Percentiles rank a stretch among this genome's conserved stretches.
Conservation (phyloP, 2,329 filamentous ascomycete species). For the Epichloe festucae region DNA sequence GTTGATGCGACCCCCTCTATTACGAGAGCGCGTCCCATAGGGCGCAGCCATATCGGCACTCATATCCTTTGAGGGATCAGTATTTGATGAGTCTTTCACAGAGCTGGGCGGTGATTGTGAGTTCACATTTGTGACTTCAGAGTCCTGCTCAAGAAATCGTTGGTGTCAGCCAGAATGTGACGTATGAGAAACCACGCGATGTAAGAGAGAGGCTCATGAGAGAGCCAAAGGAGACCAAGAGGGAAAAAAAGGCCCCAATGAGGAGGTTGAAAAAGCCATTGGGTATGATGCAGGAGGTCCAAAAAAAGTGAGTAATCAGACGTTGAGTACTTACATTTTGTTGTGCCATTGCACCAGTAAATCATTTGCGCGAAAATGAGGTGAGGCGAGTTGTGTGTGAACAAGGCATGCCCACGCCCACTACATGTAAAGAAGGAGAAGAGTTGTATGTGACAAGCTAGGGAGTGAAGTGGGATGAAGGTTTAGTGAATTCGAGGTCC, state of each 20-base stretch:
- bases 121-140: slow-evolving; percentile 21
- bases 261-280: slow-evolving; percentile 1
- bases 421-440: slow-evolving; percentile 7
- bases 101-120: slow-evolving; percentile 21
- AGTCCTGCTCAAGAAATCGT: slow-evolving; percentile 16
- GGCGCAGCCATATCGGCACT: slow-evolving; percentile 45
- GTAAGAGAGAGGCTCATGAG: background rate
- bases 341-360: slow-evolving; percentile 25
- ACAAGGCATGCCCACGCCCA: slow-evolving; percentile 16
- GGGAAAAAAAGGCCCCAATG: background rate
- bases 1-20: slow-evolving; percentile 78
- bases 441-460: background rate
- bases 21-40: slow-evolving; percentile 90
- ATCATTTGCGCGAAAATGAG: slow-evolving; percentile 22
- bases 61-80: slow-evolving; percentile 36
- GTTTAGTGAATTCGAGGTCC: background rate
- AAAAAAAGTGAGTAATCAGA: slow-evolving; percentile 1
- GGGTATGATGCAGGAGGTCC: slow-evolving; percentile 1
- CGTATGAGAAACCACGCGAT: background rate
- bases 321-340: slow-evolving; percentile 21
- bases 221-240: background rate
- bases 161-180: background rate
- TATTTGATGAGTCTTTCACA: slow-evolving; percentile 36
- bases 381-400: slow-evolving; percentile 16
- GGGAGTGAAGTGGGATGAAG: background rate